Evolutionary conservation across 164 flowering plant species (phyloP).

Genomic region (Protea cynaroides): DNA sequence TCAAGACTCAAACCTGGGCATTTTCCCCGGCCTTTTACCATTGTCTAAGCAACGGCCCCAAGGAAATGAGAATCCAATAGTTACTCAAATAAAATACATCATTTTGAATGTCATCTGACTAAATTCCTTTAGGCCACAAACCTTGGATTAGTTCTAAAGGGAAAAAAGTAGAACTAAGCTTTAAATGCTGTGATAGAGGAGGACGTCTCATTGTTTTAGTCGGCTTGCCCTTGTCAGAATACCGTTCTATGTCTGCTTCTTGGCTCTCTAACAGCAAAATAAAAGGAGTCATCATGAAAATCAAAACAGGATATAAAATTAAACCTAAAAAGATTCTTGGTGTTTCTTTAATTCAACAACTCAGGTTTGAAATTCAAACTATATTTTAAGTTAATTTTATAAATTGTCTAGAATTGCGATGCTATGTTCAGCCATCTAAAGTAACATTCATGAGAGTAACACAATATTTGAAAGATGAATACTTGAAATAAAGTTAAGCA

Average conservation of each 20-base stretch:
- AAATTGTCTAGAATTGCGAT: not conserved
- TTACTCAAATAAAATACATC: not conserved
- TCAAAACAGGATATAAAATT: not conserved
- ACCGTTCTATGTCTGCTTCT: slow-evolving; percentile 30
- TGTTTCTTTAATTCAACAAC: not conserved
- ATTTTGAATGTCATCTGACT: not conserved
- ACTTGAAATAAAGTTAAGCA: not conserved
- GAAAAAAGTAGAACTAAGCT: slow-evolving; percentile 21
- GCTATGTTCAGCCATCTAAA: not conserved
- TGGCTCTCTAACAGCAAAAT: slow-evolving; percentile 21
- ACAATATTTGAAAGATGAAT: not conserved
- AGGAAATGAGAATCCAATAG: not conserved
- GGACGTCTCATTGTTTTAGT: slow-evolving; percentile 15
- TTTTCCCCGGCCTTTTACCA: too few relatives aligned
- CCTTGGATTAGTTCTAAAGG: slow-evolving; percentile 36
- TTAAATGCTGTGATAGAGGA: slow-evolving; percentile 20
- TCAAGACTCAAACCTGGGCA: too few relatives aligned
- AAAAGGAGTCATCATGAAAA: not conserved
- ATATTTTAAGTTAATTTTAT: not conserved
- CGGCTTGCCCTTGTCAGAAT: slow-evolving; percentile 29
- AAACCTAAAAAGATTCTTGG: not conserved
- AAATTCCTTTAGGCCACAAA: slow-evolving; percentile 5
- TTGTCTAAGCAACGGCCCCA: too few relatives aligned
- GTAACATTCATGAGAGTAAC: not conserved
- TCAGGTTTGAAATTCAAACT: not conserved